These are phyloP conservation scores for Striga hermonthica DNA, from an alignment of 305 asterid genomes.

Conservation along the genomic window DNA sequence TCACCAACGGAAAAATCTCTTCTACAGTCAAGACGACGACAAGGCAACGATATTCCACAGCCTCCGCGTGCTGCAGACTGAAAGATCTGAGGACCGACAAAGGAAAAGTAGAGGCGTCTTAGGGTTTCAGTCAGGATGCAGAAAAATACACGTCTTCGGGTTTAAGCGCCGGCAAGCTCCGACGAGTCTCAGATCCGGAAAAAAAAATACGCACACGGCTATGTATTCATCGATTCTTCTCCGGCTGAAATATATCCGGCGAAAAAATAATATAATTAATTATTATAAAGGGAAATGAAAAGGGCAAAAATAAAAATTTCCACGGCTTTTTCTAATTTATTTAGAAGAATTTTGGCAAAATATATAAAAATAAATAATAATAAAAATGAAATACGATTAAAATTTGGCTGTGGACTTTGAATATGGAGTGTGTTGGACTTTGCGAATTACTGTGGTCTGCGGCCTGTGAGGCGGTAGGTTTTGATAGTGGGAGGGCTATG, in stretches of 20 bases:
- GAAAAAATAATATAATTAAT: constrained; percentile 16
- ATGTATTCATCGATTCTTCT: constrained; percentile 35
- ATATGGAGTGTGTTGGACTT: constrained; percentile 21
- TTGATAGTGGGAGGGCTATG: constrained; percentile 19
- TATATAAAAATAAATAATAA: background rate
- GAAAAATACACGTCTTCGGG: constrained; percentile 37
- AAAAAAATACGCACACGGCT: constrained; percentile 34
- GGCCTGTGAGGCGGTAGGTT: constrained; percentile 32
- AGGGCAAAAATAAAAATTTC: constrained; percentile 4
- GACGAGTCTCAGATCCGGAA: constrained; percentile 78
- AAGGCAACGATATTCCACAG: constrained; percentile 26
- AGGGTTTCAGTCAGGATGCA: constrained; percentile 42
- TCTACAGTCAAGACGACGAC: constrained; percentile 25
- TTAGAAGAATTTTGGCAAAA: background rate
- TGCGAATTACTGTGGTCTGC: constrained; percentile 34
- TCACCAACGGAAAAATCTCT: constrained; percentile 25
- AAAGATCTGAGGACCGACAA: constrained; percentile 33
- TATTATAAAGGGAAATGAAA: constrained; percentile 15
- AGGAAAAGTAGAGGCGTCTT: constrained; percentile 25
- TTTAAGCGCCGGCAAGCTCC: constrained; percentile 63
- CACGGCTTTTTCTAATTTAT: background rate
- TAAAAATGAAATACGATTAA: constrained; percentile 7
- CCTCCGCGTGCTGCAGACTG: constrained; percentile 25
- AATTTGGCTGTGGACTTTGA: background rate
- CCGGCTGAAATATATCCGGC: constrained; percentile 31